phyloP scores from a whole-genome alignment of 495 filamentous ascomycete genomes.

The Schizothecium vesticola region DNA sequence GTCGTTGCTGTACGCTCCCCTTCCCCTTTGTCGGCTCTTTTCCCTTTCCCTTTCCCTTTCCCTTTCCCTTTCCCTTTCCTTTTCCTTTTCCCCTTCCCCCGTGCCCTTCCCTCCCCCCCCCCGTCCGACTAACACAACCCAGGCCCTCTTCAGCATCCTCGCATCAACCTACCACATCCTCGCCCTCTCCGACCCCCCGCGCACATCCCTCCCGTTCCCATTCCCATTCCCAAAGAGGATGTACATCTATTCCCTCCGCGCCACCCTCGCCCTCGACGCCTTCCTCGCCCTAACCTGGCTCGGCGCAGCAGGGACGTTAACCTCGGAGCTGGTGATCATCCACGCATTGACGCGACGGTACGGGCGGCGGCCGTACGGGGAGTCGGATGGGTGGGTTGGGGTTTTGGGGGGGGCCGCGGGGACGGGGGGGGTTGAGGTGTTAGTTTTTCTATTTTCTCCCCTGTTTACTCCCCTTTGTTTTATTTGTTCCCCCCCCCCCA shows the following conservation, averaged over 20 bases:
- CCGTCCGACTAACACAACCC: not conserved
- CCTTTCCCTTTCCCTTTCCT: not conserved
- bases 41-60: too few relatives aligned
- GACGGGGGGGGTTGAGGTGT: not conserved
- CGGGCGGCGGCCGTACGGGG: not conserved
- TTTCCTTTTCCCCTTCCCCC: too few relatives aligned
- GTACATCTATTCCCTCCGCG: conserved; percentile 47
- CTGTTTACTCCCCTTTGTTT: too few relatives aligned
- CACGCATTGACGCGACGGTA: not conserved
- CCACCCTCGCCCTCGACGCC: conserved; percentile 41
- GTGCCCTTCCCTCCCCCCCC: not conserved
- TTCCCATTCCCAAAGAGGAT: too few relatives aligned
- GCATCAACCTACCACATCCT: conserved; percentile 40
- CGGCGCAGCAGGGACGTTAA: conserved; percentile 37
- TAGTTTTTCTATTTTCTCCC: not conserved
- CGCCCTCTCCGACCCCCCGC: conserved; percentile 22
- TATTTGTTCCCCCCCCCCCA: too few relatives aligned
- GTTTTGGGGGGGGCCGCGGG: not conserved
- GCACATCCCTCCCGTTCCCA: not conserved
- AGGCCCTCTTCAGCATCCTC: conserved; percentile 39
- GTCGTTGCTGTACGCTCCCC: conserved; percentile 37
- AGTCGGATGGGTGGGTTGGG: not conserved
- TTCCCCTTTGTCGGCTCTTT: too few relatives aligned
- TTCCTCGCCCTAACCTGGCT: conserved; percentile 44
- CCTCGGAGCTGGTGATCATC: conserved; percentile 27